Percentiles rank a stretch among this genome's conserved stretches.
phyloP scores from a whole-genome alignment of 306 rosid genomes.

The Dryas octopetala region DNA sequence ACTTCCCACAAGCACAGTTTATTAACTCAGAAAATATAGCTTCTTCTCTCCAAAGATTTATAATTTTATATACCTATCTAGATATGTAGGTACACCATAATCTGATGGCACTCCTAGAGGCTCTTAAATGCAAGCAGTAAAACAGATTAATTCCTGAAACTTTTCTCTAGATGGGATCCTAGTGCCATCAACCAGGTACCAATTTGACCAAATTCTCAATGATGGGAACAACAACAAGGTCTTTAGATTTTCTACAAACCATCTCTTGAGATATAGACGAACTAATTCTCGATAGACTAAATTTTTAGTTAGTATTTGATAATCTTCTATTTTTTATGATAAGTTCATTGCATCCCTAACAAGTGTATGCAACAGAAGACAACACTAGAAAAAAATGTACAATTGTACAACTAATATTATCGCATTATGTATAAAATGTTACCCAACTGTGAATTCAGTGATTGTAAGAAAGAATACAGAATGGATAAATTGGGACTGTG shows the following conservation, averaged over 20 bases:
- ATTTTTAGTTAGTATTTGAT: neutral
- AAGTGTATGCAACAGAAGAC: neutral
- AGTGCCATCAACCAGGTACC: neutral
- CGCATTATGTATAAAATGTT: neutral
- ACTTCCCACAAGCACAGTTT: slow-evolving; percentile 5
- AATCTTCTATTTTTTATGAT: neutral
- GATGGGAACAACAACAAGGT: neutral
- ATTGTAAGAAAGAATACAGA: neutral
- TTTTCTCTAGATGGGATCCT: neutral
- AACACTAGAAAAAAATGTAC: neutral
- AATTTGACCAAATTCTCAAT: neutral
- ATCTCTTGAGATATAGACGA: neutral
- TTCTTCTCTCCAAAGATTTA: neutral
- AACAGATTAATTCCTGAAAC: neutral
- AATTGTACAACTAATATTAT: neutral
- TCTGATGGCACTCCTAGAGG: neutral
- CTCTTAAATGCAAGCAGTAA: neutral
- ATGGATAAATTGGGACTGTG: neutral
- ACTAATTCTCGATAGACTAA: neutral
- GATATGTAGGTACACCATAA: neutral
- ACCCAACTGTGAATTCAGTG: neutral
- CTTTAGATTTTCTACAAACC: neutral
- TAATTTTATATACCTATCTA: slow-evolving; percentile 2
- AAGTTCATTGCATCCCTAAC: neutral
- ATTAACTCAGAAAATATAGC: neutral